These are phyloP conservation scores for Hericium erinaceus DNA, from an alignment of 768 basidiomycete species.

Conservation along the genomic window DNA sequence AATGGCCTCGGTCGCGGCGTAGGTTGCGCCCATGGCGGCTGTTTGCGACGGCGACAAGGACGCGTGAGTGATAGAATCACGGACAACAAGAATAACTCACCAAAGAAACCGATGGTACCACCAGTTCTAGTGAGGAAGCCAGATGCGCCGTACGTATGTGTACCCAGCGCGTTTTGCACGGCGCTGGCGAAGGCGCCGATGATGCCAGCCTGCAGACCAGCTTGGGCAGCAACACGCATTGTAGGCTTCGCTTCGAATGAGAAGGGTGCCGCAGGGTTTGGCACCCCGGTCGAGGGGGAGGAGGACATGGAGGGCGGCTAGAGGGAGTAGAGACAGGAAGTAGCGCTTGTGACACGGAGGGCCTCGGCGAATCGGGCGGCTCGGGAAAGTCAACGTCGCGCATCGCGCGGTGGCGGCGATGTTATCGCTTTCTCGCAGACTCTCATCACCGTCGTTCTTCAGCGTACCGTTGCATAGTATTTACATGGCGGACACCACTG, in stretches of 20 bases:
- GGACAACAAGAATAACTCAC: constrained; percentile 28
- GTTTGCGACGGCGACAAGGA: constrained; percentile 2
- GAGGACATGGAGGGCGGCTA: constrained; percentile 10
- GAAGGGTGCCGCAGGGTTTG: constrained; percentile 2
- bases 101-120: constrained; percentile 85
- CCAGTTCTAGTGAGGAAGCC: constrained; percentile 85
- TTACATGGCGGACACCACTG: background rate
- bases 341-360: background rate
- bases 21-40: constrained; percentile 89
- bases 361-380: background rate
- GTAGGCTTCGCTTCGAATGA: constrained; percentile 44
- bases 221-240: constrained; percentile 43
- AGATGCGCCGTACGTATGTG: constrained; percentile 69
- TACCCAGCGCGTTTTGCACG: constrained; percentile 72
- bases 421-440: background rate
- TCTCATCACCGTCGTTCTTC: background rate
- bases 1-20: constrained; percentile 70
- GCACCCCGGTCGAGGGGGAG: background rate
- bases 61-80: background rate
- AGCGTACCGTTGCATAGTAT: background rate
- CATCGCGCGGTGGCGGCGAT: background rate
- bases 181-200: constrained; percentile 64
- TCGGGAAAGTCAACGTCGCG: background rate
- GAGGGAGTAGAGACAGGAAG: background rate
- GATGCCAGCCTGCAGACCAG: constrained; percentile 55